Evolutionary conservation across 2,329 filamentous ascomycete genomes (phyloP).

Genomic region (Lasiodiplodia theobromae): DNA sequence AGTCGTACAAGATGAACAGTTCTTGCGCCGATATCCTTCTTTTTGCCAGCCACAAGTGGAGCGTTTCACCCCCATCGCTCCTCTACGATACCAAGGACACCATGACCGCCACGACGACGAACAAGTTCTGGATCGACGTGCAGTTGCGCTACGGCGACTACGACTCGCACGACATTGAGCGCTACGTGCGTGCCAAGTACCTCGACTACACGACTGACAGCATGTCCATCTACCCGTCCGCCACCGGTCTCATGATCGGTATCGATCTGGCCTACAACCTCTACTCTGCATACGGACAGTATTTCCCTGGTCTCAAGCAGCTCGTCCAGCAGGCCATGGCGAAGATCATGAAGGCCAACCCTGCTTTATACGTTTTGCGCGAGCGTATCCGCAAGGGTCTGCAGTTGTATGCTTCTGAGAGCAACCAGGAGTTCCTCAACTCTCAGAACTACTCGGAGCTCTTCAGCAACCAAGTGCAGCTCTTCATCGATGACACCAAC

Average conservation of each 20-base stretch:
- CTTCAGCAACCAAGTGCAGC: conserved; percentile 98
- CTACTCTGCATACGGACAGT: conserved; percentile 97
- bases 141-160: conserved; percentile 97
- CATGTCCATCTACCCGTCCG: conserved; percentile 97
- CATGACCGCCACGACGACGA: conserved; percentile 91
- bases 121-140: conserved; percentile 99
- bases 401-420: conserved; percentile 96
- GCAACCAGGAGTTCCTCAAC: conserved; percentile 98
- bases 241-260: conserved; percentile 95
- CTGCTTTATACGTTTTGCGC: conserved; percentile 91
- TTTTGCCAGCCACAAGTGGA: conserved; percentile 99
- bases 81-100: conserved; percentile 96
- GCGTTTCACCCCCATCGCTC: conserved; percentile 90
- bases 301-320: conserved; percentile 96
- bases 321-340: conserved; percentile 98
- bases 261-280: conserved; percentile 98
- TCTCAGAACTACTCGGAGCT: conserved; percentile 99
- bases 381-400: conserved; percentile 99
- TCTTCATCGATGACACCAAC: conserved; percentile 99
- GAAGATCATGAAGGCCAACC: conserved; percentile 99
- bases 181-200: conserved; percentile 97
- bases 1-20: conserved; percentile 99
- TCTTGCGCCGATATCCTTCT: conserved; percentile 97
- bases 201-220: conserved; percentile 98
- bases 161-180: conserved; percentile 97